A percentile compares a stretch with the other conserved stretches of the same genome.
Conservation (phyloP, 2,329 filamentous ascomycete species). For the Diaporthe sp. region DNA sequence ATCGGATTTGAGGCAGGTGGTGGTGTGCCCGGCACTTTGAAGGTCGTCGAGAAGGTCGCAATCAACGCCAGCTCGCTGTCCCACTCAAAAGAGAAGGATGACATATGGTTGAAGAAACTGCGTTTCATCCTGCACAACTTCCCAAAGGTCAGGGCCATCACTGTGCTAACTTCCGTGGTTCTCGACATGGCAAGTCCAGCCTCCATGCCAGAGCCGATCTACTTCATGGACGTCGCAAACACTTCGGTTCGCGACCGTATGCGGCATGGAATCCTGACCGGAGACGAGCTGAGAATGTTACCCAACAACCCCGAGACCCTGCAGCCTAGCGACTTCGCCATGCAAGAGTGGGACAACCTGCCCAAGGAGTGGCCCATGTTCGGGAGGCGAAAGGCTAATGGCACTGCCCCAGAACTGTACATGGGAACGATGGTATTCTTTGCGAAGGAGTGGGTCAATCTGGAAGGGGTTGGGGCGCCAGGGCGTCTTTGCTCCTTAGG, state of each 20-base stretch:
- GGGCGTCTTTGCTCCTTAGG: background rate
- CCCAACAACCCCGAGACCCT: conserved; percentile 5
- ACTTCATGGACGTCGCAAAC: conserved; percentile 27
- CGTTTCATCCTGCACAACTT: conserved; percentile 35
- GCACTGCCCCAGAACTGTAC: background rate
- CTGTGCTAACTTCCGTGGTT: conserved; percentile 11
- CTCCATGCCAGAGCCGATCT: background rate
- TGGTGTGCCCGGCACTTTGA: background rate
- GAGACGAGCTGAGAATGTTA: background rate
- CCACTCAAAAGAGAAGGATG: conserved; percentile 8
- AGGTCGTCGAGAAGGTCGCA: conserved; percentile 29
- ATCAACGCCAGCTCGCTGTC: conserved; percentile 34
- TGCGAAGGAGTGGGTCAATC: conserved; percentile 28
- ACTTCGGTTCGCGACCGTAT: conserved; percentile 15
- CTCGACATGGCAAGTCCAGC: conserved; percentile 7
- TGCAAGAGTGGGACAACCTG: conserved; percentile 35
- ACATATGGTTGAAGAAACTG: conserved; percentile 35
- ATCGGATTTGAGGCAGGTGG: conserved; percentile 3
- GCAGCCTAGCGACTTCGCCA: conserved; percentile 26
- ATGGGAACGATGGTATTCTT: conserved; percentile 32
- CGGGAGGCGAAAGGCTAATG: background rate
- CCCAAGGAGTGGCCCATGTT: conserved; percentile 27
- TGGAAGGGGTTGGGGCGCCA: conserved; percentile 17
- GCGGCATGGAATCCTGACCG: conserved; percentile 25
- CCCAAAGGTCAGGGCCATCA: conserved; percentile 11